phyloP scores from a whole-genome alignment of 2,329 filamentous ascomycete species.

The Ophiostoma montium region DNA sequence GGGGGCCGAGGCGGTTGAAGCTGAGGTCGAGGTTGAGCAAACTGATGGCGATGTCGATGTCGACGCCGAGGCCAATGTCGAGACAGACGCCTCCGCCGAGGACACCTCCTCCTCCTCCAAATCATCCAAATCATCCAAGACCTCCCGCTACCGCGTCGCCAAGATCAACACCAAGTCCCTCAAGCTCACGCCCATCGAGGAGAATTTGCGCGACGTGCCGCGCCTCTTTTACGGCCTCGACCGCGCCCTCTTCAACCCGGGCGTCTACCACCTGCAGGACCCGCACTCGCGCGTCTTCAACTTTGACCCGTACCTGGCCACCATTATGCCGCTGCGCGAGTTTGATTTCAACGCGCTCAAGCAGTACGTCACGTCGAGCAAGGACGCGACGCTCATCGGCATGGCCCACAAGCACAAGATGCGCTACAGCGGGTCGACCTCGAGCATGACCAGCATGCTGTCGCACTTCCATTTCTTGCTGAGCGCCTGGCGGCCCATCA shows the following conservation, averaged over 20 bases:
- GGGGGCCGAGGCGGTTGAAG: too few relatives aligned
- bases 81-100: too few relatives aligned
- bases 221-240: slow-evolving; percentile 62
- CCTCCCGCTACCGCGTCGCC: slow-evolving; percentile 11
- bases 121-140: too few relatives aligned
- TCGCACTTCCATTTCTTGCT: slow-evolving; percentile 88
- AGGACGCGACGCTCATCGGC: slow-evolving; percentile 56
- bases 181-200: slow-evolving; percentile 20
- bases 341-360: slow-evolving; percentile 85
- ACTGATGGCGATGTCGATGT: too few relatives aligned
- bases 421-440: slow-evolving; percentile 89
- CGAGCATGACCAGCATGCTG: slow-evolving; percentile 82
- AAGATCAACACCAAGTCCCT: slow-evolving; percentile 18
- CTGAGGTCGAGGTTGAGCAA: too few relatives aligned
- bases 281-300: slow-evolving; percentile 80
- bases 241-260: slow-evolving; percentile 86
- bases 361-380: slow-evolving; percentile 82
- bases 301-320: slow-evolving; percentile 86
- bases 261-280: slow-evolving; percentile 85
- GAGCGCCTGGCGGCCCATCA: slow-evolving; percentile 66
- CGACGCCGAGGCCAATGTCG: too few relatives aligned
- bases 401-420: slow-evolving; percentile 53
- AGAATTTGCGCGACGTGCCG: slow-evolving; percentile 33
- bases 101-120: too few relatives aligned
- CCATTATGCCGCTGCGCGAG: slow-evolving; percentile 83